Base-by-base conservation (phyloP, 495 filamentous ascomycete genomes). In the Venustampulla echinocandica region DNA sequence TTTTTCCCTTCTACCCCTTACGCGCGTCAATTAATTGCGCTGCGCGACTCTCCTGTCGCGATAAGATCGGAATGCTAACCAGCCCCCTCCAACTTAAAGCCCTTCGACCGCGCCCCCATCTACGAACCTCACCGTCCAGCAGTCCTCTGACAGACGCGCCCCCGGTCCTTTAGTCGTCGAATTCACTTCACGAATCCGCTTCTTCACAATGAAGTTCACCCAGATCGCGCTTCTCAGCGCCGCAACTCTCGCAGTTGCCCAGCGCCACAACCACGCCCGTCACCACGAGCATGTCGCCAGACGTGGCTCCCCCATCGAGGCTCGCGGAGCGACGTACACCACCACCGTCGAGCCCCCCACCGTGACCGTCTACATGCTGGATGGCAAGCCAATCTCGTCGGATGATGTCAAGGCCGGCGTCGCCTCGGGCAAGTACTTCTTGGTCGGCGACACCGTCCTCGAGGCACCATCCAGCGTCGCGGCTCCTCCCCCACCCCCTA, bases 381-480 rank as follows among this genome's bases (percentile, higher is more conserved):
- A 81, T 42, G 76, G 75, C 46, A 42, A 79, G 53, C 34, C 56
- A 19, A 68, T 89, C 50, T 60, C 63, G 36, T 57, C 64, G 28
- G 59, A 67, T 2, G 66, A 80, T 30, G 84, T 82, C 28, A 75
- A 84, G 69, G 48, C 70, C 33, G 80, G 82, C 49, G 68, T 89
- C 52, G 63, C 68, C 35, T 64, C 76, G 38, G 75, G 81, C 20
- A 66, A 64, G 13, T 75, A 65, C 44, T 49, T 74, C 38, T 59
- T 78, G n/a, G 44, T 76, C 25, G 70, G 70, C 43, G 65, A 70
- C 33, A 45, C 18, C 2, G 28, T 50, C 19, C 22, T 45, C 11
- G 15, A 37, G 6, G 40, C 49, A 15, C 42, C 55, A 33, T 33
- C 56, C 4, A 30, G 45, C 11, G n/a, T 9, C 10, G 18, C 37